Conservation (phyloP, 140 eudicot genomes). For the Bidens hawaiensis region DNA sequence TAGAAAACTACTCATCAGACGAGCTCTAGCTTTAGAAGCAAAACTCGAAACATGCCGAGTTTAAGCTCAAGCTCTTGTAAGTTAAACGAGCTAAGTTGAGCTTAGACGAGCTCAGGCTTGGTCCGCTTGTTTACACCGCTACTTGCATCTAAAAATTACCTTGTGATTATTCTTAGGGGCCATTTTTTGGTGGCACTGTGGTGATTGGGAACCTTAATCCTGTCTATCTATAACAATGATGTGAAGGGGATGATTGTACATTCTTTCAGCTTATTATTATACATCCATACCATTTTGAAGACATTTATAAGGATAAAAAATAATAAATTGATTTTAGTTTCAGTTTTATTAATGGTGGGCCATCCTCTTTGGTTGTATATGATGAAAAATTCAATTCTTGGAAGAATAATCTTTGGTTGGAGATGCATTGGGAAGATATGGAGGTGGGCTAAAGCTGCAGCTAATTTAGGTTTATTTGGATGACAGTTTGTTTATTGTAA, state of each 20-base stretch:
- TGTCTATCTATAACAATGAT: conserved; percentile 19
- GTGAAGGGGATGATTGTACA: conserved; percentile 18
- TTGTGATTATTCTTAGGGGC: conserved; percentile 15
- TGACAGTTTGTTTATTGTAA: neutral
- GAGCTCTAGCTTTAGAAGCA: no score
- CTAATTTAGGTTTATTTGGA: conserved; percentile 9
- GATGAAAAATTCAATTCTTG: conserved; percentile 8
- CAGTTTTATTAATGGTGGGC: conserved; percentile 22
- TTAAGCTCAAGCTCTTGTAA: neutral
- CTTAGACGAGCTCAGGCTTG: neutral
- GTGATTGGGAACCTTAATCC: conserved; percentile 27
- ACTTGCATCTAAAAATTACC: neutral
- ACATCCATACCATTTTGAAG: conserved; percentile 10
- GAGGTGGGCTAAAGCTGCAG: conserved; percentile 20
- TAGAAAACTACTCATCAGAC: no score
- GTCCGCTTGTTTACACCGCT: neutral
- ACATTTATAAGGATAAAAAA: conserved; percentile 10
- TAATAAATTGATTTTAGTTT: conserved; percentile 14
- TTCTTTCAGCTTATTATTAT: conserved; percentile 17
- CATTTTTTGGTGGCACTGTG: conserved; percentile 15
- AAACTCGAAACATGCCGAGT: no score
- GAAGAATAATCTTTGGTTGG: conserved; percentile 10
- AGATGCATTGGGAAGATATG: conserved; percentile 25
- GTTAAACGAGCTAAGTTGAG: neutral
- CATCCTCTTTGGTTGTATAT: conserved; percentile 15